phyloP scores from a whole-genome alignment of 805 yeast species.

The Monosporozyma yasuniensis region DNA sequence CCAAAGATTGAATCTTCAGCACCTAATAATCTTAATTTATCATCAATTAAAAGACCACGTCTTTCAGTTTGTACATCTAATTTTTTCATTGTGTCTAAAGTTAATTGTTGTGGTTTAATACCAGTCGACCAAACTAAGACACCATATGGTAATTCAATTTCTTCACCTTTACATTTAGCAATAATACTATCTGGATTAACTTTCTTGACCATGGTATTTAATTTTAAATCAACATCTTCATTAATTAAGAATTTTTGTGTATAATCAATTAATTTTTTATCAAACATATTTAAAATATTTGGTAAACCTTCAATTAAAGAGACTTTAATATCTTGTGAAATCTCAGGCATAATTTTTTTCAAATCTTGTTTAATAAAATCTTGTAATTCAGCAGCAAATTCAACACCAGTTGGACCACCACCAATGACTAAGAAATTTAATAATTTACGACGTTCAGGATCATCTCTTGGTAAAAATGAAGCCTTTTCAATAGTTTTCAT shows the following conservation, averaged over 20 bases:
- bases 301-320: constrained; percentile 87
- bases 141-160: constrained; percentile 84
- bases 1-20: constrained; percentile 69
- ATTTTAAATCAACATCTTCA: constrained; percentile 61
- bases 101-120: constrained; percentile 75
- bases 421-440: constrained; percentile 89
- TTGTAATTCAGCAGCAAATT: constrained; percentile 92
- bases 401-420: constrained; percentile 99
- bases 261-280: constrained; percentile 60
- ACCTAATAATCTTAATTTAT: constrained; percentile 74
- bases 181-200: constrained; percentile 64
- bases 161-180: constrained; percentile 57
- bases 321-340: constrained; percentile 73
- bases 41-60: constrained; percentile 84
- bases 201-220: constrained; percentile 82
- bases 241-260: constrained; percentile 68
- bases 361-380: constrained; percentile 91
- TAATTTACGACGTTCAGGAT: constrained; percentile 73
- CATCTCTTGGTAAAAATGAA: constrained; percentile 59
- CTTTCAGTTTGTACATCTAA: constrained; percentile 66
- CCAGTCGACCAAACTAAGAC: constrained; percentile 97
- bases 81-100: constrained; percentile 53
- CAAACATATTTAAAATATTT: constrained; percentile 71
- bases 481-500: constrained; percentile 89
- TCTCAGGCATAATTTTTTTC: constrained; percentile 78